These are phyloP conservation scores for Leucogyrophana mollusca DNA, from an alignment of 768 basidiomycete species.

Conservation along the genomic window DNA sequence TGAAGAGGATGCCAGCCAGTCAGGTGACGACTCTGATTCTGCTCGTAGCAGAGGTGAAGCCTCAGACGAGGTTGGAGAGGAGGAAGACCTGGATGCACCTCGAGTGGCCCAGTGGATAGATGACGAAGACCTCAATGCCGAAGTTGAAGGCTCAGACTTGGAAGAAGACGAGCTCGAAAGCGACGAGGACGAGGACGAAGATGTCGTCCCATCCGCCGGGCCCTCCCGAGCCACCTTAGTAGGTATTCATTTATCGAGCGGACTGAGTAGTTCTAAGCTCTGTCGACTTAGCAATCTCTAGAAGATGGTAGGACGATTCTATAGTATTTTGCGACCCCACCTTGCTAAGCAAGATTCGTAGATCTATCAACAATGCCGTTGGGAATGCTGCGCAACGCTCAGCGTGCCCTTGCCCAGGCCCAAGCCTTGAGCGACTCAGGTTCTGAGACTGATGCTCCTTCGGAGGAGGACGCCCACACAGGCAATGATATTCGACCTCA, in stretches of 20 bases:
- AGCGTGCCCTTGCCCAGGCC: constrained; percentile 47
- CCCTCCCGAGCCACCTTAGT: constrained; percentile 13
- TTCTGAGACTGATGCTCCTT: constrained; percentile 27
- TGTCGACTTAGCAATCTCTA: constrained; percentile 22
- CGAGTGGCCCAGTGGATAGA: constrained; percentile 64
- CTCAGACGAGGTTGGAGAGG: constrained; percentile 28
- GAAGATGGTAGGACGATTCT: constrained; percentile 18
- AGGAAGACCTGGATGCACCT: constrained; percentile 45
- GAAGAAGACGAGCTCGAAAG: constrained; percentile 10
- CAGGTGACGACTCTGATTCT: constrained; percentile 1
- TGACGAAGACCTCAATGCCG: constrained; percentile 37
- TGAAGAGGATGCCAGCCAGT: neutral
- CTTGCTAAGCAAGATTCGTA: constrained; percentile 23
- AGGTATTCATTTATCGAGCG: neutral
- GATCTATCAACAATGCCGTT: constrained; percentile 63
- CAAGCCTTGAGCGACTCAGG: constrained; percentile 39
- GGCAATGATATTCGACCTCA: constrained; percentile 11
- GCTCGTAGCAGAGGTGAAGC: constrained; percentile 1
- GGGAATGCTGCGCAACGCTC: constrained; percentile 65
- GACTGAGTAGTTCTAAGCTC: too few species aligned
- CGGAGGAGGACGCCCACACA: constrained; percentile 10
- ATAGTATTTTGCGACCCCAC: neutral
- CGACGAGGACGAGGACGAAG: constrained; percentile 15
- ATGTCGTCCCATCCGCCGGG: constrained; percentile 1
- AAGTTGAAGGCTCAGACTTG: constrained; percentile 7